Conservation (phyloP, 345 rosid species). For the Pugionium cornutum region DNA sequence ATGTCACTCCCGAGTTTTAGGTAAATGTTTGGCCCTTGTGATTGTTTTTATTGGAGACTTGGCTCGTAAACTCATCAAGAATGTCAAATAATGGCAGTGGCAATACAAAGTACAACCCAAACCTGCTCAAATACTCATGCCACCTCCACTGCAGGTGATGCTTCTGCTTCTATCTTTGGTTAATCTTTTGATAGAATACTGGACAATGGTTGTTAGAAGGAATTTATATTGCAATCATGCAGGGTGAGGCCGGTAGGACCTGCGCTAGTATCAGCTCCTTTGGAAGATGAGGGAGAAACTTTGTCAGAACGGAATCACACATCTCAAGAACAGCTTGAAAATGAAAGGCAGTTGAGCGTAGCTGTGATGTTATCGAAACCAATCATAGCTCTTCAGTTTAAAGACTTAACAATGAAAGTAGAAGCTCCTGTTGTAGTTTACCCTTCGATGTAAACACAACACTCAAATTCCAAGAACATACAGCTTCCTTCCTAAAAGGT, state of each 20-base stretch:
- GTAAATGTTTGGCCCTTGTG: slow-evolving; percentile 41
- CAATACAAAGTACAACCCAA: slow-evolving; percentile 56
- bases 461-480: slow-evolving; percentile 30
- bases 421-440: slow-evolving; percentile 66
- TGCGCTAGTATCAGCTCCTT: slow-evolving; percentile 49
- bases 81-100: slow-evolving; percentile 62
- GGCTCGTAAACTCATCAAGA: slow-evolving; percentile 17
- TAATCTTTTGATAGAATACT: neutral
- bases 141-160: slow-evolving; percentile 75
- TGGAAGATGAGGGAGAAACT: slow-evolving; percentile 38
- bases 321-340: slow-evolving; percentile 33
- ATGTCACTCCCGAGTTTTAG: slow-evolving; percentile 93
- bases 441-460: slow-evolving; percentile 30
- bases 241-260: slow-evolving; percentile 67
- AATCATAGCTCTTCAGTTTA: slow-evolving; percentile 72
- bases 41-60: slow-evolving; percentile 10
- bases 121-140: slow-evolving; percentile 85
- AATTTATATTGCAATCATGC: neutral
- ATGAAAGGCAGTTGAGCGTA: slow-evolving; percentile 45
- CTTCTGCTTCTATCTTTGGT: neutral
- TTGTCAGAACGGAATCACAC: slow-evolving; percentile 18
- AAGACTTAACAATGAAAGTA: slow-evolving; percentile 73
- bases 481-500: slow-evolving; percentile 34
- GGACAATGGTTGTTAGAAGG: neutral
- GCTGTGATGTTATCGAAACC: slow-evolving; percentile 79